Evolutionary conservation across 192 early-diverging fungal species (phyloP).

Genomic region (Coemansia sp.): DNA sequence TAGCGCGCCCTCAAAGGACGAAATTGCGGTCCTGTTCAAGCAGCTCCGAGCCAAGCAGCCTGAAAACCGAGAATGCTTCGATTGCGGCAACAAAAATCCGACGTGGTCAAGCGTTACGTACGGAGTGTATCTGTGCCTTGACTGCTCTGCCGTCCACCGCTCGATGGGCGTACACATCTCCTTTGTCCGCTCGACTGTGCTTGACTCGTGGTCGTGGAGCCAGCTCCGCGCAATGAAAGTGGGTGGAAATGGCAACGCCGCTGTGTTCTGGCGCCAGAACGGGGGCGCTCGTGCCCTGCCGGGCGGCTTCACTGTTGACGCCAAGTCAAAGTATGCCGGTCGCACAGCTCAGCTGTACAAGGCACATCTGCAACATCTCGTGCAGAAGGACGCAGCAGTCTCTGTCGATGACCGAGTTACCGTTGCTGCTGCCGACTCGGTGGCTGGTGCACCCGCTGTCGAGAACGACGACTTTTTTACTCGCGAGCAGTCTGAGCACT

Average conservation of each 20-base stretch:
- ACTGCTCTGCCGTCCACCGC: slow-evolving; percentile 95
- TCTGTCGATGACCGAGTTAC: slow-evolving; percentile 40
- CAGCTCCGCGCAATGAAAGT: slow-evolving; percentile 90
- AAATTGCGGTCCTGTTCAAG: slow-evolving; percentile 47
- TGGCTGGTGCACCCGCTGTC: background rate
- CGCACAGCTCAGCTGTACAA: slow-evolving; percentile 81
- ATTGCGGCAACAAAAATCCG: slow-evolving; percentile 94
- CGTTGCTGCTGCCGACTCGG: background rate
- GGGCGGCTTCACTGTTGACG: slow-evolving; percentile 63
- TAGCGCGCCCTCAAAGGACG: slow-evolving; percentile 41
- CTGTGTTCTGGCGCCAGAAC: slow-evolving; percentile 84
- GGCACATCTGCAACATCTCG: slow-evolving; percentile 69
- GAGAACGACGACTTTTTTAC: slow-evolving; percentile 31
- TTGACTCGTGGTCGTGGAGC: slow-evolving; percentile 93
- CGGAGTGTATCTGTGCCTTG: slow-evolving; percentile 94
- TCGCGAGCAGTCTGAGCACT: slow-evolving; percentile 22
- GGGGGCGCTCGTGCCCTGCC: slow-evolving; percentile 45
- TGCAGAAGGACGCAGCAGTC: slow-evolving; percentile 65
- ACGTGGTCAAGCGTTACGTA: slow-evolving; percentile 95
- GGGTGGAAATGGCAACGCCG: slow-evolving; percentile 83
- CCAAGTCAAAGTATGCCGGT: slow-evolving; percentile 81
- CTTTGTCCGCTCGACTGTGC: slow-evolving; percentile 89
- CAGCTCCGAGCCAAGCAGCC: slow-evolving; percentile 46
- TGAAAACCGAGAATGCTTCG: slow-evolving; percentile 83
- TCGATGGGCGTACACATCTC: slow-evolving; percentile 98